Base-by-base conservation (phyloP, 2,329 filamentous ascomycete species). In the Cladophialophora exuberans region DNA sequence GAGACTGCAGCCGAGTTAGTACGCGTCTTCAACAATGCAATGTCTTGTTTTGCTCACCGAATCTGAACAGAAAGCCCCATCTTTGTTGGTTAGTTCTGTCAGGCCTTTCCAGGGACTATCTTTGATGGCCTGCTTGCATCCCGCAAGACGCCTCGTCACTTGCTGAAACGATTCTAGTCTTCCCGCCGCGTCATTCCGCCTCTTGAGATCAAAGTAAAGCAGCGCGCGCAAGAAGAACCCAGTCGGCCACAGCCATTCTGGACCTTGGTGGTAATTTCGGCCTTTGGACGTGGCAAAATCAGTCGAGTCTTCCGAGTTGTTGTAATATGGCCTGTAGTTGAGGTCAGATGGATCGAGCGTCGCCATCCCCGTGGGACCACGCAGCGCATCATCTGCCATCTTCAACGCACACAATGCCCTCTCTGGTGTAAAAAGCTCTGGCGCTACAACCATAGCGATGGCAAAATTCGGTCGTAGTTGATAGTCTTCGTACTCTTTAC, bases 191-290 rank as follows among this genome's bases (percentile, higher is more conserved):
- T 79, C 83, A 59, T 81, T 80, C 44, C 90, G 82, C 25, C 91
- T 80, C 76, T 82, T 80, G 45, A 97, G 76, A 69, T 97, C 91
- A 67, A 97, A 97, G 71, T 91, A 89, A 60, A 99, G 81, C 62
- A 99, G 77, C 1, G 94, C 94, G 44, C 95, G 86, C 18, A 97
- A 79, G 79, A 96, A 99, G 78, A 91, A 99, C 3, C 94, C 94
- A 1, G 90, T 93, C 0, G 93, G 95, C 94, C 94, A 99, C 20
- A 97, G 76, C 94, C 94, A 99, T 72, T 99, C 94, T 0, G 94
- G 95, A 3, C 94, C 94, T 72, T 97, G 93, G 72, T 99, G 94
- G 74, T 99, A 99, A 73, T 97, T 99, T 53, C 94, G 83, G 45
- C 94, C 94, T 73, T 97, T 97, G 64, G 88, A 85, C 0, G 93